Evolutionary conservation across 805 yeast species (phyloP), one percentile per base, ranked within the genome.

Genomic region (Candida ulmi): DNA sequence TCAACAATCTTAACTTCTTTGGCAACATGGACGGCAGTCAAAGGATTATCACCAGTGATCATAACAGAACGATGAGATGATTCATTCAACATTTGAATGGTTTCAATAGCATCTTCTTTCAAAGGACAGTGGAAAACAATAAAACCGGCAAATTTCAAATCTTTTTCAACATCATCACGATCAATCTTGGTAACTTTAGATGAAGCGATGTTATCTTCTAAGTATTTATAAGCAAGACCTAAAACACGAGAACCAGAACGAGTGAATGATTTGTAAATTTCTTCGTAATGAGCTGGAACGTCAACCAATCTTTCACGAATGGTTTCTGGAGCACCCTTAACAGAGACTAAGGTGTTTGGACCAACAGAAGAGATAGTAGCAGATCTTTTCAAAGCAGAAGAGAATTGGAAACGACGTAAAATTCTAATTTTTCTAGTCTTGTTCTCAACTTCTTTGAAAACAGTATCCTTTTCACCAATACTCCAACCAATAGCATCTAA

Each of bases 1-100:
- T 83, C 84, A 43, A 88, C 83, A 56, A 93, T 93, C 16, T 71
- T 83, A 43, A 93, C 98, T 63, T 88, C 95, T 52, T 81, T 80
- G 17, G 98, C 98, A 52, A 93, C 99, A 60, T 91, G 97, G 45
- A 93, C 93, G 25, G 99, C 99, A 50, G 99, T 93, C 58, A 93
- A 76, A 30, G 99, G 97, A 63, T 91, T 93, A 65, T 93, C 99
- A 72, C 99, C 99, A 36, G 99, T 93, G 52, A 93, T 93, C 99
- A 93, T 93, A 32, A 93, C 79, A 60, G 88, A 86, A 60, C 99
- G 88, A 62, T 93, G 99, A 39, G 91, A 79, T 1, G 97, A 88
- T 58, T 88, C 95, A 63, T 88, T 91, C 63, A 93, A 73, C 97
- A 88, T 91, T 55, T 78, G 72, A 50, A 93, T 80, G 30, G 96